Base-by-base conservation (phyloP, 305 asterid genomes). In the Andrographis paniculata region DNA sequence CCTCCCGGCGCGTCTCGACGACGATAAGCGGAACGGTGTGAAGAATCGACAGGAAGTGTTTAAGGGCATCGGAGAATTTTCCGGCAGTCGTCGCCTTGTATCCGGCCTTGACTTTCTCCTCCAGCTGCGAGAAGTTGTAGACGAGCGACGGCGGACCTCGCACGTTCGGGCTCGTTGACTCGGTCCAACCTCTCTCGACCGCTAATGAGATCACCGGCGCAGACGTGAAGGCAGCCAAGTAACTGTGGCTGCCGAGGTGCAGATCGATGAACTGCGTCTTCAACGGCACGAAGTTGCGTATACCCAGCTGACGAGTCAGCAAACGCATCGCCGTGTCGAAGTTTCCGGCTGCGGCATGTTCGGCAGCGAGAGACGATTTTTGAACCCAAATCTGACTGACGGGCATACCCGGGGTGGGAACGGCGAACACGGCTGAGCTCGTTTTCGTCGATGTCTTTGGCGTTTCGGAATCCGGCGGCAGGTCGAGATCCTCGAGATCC, bases 1-100 rank as follows among this genome's bases (percentile, higher is more conserved):
- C 97, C 62, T 87, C 94, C 36, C 94, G 59, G 33, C 97, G 70
- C 5, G 95, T 71, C 41, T 87, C 97, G 15, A 87, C 97, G 21
- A 87, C 93, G 52, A 81, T 64, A 48, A 87, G 65, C 8, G 97
- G 97, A 46, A 84, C 69, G 1, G 88, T 78, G 55, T 81, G 86
- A 48, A 87, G 88, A 60, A 84, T 78, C 22, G 80, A 56, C 37
- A 67, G 63, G 51, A 87, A 87, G 53, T 63, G 55, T 35, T 69
- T 61, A 7, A 87, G 79, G 4, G 97, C 97, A 50, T 87, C 97
- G 12, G 78, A 50, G 48, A 87, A 70, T 63, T 80, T 87, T 52
- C 97, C 97, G 31, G 69, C 61, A 38, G 93, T 84, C 5, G 95
- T 84, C 19, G 93, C 81, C 64, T 60, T 84, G 71, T 84, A 87